Conservation (phyloP, 495 filamentous ascomycete species). For the Chlorociboria aeruginascens region DNA sequence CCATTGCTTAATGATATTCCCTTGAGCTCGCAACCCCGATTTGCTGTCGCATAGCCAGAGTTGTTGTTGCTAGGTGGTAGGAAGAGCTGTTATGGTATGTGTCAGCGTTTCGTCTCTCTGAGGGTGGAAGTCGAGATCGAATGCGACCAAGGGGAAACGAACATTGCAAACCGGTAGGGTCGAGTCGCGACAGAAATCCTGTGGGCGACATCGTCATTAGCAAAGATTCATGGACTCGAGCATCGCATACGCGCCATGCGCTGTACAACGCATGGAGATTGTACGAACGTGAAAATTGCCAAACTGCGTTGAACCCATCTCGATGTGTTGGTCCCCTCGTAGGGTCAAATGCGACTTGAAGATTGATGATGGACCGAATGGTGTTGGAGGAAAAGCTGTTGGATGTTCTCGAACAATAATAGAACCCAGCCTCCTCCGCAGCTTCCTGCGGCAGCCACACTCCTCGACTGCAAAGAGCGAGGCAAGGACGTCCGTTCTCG, state of each 20-base stretch:
- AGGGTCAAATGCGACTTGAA: neutral
- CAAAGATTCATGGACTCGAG: neutral
- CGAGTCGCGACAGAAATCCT: constrained; percentile 94
- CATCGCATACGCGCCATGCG: neutral
- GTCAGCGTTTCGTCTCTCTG: too few relatives aligned
- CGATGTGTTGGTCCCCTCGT: constrained; percentile 1
- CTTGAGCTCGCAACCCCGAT: constrained; percentile 41
- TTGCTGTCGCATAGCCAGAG: constrained; percentile 40
- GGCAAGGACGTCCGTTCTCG: too few relatives aligned
- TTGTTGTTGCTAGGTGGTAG: constrained; percentile 22
- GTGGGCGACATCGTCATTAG: neutral
- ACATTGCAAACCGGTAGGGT: constrained; percentile 97
- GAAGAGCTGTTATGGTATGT: constrained; percentile 27
- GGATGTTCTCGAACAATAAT: too few relatives aligned
- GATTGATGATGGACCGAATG: too few relatives aligned
- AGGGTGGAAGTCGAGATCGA: too few relatives aligned
- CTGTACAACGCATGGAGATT: neutral
- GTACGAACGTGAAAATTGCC: constrained; percentile 78
- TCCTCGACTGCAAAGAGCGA: too few relatives aligned
- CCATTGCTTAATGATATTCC: constrained; percentile 60
- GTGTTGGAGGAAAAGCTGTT: too few relatives aligned
- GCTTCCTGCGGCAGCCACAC: too few relatives aligned
- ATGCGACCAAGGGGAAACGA: constrained; percentile 28
- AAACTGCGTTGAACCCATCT: constrained; percentile 58
- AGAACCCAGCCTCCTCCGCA: too few relatives aligned